Conservation (phyloP, 208 protist species). For the Crithidia thermophila region DNA sequence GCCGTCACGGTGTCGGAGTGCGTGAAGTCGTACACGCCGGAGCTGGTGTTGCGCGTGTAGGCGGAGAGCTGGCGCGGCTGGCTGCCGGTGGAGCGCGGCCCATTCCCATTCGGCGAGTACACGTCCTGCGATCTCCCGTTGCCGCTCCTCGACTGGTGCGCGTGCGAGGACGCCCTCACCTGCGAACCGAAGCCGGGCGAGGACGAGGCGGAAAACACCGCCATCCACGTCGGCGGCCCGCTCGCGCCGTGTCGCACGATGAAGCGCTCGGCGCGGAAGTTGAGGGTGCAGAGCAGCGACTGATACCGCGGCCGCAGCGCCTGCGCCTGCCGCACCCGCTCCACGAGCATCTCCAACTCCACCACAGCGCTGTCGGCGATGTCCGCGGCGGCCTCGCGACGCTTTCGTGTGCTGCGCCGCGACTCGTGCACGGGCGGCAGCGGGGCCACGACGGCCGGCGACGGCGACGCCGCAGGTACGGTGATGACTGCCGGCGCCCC, state of each 20-base stretch:
- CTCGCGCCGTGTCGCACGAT: constrained; percentile 29
- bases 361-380: constrained; percentile 15
- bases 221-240: constrained; percentile 22
- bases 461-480: neutral
- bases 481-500: neutral
- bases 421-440: neutral
- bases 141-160: too few species aligned
- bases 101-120: neutral
- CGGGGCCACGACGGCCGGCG: neutral
- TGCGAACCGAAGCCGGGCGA: neutral
- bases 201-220: neutral
- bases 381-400: constrained; percentile 1
- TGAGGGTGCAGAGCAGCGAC: constrained; percentile 18
- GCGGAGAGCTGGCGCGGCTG: neutral
- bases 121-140: too few species aligned
- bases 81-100: neutral
- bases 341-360: constrained; percentile 25
- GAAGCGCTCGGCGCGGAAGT: constrained; percentile 29
- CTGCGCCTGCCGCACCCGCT: constrained; percentile 32
- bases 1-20: neutral
- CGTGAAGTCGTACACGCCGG: neutral
- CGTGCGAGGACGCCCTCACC: neutral
- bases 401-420: constrained; percentile 17
- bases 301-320: constrained; percentile 33
- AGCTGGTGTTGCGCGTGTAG: neutral